Percentiles rank a stretch among this genome's conserved stretches.
These are phyloP conservation scores for Teunomyces panamensis DNA, from an alignment of 805 yeast species.

Conservation along the genomic window DNA sequence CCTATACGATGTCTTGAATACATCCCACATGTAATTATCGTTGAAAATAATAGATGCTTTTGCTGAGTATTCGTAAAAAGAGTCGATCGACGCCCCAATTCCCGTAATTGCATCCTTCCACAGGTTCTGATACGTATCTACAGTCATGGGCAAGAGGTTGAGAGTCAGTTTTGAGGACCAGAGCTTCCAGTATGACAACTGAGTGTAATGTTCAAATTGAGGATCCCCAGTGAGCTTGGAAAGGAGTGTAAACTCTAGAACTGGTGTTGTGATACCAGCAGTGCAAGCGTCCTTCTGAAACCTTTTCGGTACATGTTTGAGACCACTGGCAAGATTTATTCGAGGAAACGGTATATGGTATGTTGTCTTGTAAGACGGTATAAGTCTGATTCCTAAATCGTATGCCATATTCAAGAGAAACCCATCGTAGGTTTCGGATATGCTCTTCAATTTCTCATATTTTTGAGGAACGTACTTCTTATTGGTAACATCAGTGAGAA, in stretches of 20 bases:
- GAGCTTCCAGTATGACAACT: slow-evolving; percentile 59
- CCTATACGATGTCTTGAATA: slow-evolving; percentile 47
- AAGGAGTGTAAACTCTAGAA: slow-evolving; percentile 74
- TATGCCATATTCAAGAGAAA: slow-evolving; percentile 67
- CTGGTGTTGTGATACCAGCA: slow-evolving; percentile 83
- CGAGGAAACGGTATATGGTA: slow-evolving; percentile 77
- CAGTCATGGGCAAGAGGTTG: slow-evolving; percentile 74
- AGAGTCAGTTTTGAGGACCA: slow-evolving; percentile 66
- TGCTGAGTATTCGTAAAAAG: slow-evolving; percentile 84
- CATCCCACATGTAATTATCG: slow-evolving; percentile 63
- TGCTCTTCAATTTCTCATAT: slow-evolving; percentile 33
- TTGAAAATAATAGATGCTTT: slow-evolving; percentile 69
- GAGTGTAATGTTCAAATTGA: slow-evolving; percentile 61
- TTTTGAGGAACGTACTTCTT: slow-evolving; percentile 4
- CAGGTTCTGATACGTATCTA: slow-evolving; percentile 54
- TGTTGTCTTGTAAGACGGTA: slow-evolving; percentile 66
- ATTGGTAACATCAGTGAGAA: slow-evolving; percentile 28
- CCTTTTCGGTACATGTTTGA: slow-evolving; percentile 39
- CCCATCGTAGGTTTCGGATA: slow-evolving; percentile 57
- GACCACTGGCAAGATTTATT: slow-evolving; percentile 61
- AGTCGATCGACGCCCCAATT: slow-evolving; percentile 87
- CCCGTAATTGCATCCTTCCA: slow-evolving; percentile 69
- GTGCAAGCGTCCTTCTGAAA: slow-evolving; percentile 70
- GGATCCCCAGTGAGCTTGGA: slow-evolving; percentile 74
- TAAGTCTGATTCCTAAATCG: slow-evolving; percentile 68